Percentiles rank a stretch among this genome's conserved stretches.
Evolutionary conservation across 805 yeast genomes (phyloP).

Genomic region (Phaffomyces antillensis): DNA sequence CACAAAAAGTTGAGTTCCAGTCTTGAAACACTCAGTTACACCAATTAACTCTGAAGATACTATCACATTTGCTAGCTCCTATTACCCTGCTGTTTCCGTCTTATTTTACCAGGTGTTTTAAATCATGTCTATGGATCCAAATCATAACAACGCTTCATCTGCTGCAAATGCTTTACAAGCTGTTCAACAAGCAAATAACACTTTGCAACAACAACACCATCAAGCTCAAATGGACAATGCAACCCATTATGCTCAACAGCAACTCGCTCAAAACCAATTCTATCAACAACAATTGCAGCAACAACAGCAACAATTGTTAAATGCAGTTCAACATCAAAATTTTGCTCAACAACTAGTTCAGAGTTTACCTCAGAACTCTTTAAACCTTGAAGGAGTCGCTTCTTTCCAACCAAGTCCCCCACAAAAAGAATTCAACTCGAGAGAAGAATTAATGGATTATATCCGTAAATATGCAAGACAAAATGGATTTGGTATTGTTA

Average conservation of each 20-base stretch:
- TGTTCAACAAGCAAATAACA: slow-evolving; percentile 11
- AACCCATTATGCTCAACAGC: slow-evolving; percentile 15
- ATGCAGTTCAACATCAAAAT: slow-evolving; percentile 8
- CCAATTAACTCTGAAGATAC: no score
- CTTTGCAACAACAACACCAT: slow-evolving; percentile 13
- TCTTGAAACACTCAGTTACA: no score
- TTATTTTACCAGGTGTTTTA: no score
- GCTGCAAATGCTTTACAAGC: slow-evolving; percentile 22
- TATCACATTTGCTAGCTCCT: no score
- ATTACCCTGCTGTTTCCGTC: no score
- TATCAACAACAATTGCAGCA: slow-evolving; percentile 17
- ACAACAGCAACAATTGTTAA: slow-evolving; percentile 12
- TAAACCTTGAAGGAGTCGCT: slow-evolving; percentile 3
- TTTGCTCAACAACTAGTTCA: slow-evolving; percentile 19
- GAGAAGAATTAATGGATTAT: slow-evolving; percentile 20
- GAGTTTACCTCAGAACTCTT: slow-evolving; percentile 16
- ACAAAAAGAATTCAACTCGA: slow-evolving; percentile 17
- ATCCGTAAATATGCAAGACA: slow-evolving; percentile 25
- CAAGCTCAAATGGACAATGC: background rate
- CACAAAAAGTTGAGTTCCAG: no score
- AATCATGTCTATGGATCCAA: slow-evolving; percentile 2
- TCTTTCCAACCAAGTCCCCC: slow-evolving; percentile 17
- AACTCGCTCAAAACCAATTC: slow-evolving; percentile 12
- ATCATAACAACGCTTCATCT: slow-evolving; percentile 12
- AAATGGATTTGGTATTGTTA: slow-evolving; percentile 26